Evolutionary conservation across 169 alveolate species (phyloP).

Genomic region (Cryptosporidium ubiquitum): DNA sequence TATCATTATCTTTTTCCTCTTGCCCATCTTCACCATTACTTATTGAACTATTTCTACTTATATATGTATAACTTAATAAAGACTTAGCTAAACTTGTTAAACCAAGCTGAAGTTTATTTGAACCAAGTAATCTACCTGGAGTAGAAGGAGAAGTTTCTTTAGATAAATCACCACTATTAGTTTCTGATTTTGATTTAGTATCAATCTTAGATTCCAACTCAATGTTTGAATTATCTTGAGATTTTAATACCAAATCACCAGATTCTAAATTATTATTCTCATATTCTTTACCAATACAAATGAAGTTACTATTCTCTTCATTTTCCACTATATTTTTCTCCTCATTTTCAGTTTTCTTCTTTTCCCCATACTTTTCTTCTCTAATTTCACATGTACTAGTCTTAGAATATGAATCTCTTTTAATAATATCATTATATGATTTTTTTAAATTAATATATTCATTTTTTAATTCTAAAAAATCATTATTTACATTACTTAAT

Average conservation of each 20-base stretch:
- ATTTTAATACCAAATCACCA: background rate
- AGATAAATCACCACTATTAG: too few species aligned
- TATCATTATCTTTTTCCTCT: background rate
- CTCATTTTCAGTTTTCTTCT: background rate
- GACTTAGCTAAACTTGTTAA: constrained; percentile 52
- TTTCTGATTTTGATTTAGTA: background rate
- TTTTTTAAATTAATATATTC: background rate
- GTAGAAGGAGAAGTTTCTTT: too few species aligned
- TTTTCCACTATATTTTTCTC: background rate
- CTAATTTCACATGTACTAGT: background rate
- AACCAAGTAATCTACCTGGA: background rate
- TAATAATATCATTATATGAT: background rate
- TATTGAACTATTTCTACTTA: background rate
- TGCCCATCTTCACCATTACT: background rate
- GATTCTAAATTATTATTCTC: background rate
- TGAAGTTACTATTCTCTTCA: too few species aligned
- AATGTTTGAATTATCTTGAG: background rate
- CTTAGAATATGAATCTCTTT: background rate
- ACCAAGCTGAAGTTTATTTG: constrained; percentile 11
- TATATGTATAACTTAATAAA: constrained; percentile 31
- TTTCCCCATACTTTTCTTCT: background rate
- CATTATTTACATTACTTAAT: constrained; percentile 8
- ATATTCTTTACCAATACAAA: background rate
- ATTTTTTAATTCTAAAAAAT: background rate
- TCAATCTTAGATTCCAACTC: background rate